Percentiles rank a stretch among this genome's conserved stretches.
Conservation (phyloP, 208 protist species). For the Wallacemonas rigidus region DNA sequence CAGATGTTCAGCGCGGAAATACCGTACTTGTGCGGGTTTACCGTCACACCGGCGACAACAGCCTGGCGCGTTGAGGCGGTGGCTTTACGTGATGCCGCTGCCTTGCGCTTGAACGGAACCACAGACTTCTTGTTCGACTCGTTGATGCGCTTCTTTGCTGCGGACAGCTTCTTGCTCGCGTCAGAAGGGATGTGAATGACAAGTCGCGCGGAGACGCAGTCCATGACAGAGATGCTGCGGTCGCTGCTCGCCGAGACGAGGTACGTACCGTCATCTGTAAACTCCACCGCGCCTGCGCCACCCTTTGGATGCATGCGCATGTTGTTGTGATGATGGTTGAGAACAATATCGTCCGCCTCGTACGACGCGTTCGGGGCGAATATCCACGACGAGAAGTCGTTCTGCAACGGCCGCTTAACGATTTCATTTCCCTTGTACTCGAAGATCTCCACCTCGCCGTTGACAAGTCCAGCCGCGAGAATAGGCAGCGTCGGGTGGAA, state of each 20-base stretch:
- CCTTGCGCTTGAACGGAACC: slow-evolving; percentile 11
- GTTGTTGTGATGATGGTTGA: slow-evolving; percentile 67
- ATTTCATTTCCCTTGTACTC: slow-evolving; percentile 72
- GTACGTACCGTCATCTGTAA: slow-evolving; percentile 86
- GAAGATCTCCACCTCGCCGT: slow-evolving; percentile 82
- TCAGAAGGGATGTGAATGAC: slow-evolving; percentile 71
- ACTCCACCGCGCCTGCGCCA: slow-evolving; percentile 79
- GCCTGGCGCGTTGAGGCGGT: background rate
- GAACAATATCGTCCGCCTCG: slow-evolving; percentile 46
- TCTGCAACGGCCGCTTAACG: slow-evolving; percentile 53
- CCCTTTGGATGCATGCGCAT: slow-evolving; percentile 83
- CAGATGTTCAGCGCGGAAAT: slow-evolving; percentile 87
- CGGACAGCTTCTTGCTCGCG: slow-evolving; percentile 40
- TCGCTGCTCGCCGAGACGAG: slow-evolving; percentile 84
- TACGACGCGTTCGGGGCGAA: slow-evolving; percentile 47
- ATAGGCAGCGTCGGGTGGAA: slow-evolving; percentile 81
- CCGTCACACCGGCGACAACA: slow-evolving; percentile 13
- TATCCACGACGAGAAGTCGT: slow-evolving; percentile 76
- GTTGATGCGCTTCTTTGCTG: slow-evolving; percentile 13
- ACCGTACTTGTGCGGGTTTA: slow-evolving; percentile 89
- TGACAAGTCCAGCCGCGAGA: slow-evolving; percentile 76
- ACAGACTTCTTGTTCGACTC: slow-evolving; percentile 21
- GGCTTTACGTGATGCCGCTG: slow-evolving; percentile 13
- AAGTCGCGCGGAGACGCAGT: slow-evolving; percentile 71
- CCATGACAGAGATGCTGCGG: slow-evolving; percentile 77